Base-by-base conservation (phyloP, 805 yeast genomes). In the Zygoascus ofunaensis region DNA sequence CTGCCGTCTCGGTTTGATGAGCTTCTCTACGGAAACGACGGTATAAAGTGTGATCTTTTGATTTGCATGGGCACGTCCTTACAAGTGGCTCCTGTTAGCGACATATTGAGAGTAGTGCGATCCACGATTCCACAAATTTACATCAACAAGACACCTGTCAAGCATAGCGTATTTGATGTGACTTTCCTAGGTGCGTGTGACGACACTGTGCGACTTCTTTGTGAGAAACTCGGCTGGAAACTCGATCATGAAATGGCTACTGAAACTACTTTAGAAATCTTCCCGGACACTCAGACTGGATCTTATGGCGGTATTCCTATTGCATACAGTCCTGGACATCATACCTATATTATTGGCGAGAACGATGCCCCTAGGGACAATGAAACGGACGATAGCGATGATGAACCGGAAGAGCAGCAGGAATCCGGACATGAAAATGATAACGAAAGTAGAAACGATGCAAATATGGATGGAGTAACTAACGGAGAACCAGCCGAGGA, bases 31-130 rank as follows among this genome's bases (percentile, higher is more conserved):
- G 55, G 58, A 3, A 60, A 64, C 17, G 41, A 45, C n/a, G 44
- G 38, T 22, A 54, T 63, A 17, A 68, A 73, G 35, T 85, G 95
- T 62, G 97, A 89, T 61, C 66, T 87, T 44, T 65, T 89, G 37
- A 71, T 87, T 4, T 82, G 94, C 60, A 80, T 87, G 30, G 97
- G 97, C 15, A 87, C 97, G 0, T 87, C 95, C 18, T 70, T 87
- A 51, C 85, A 87, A 58, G 97, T 87, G 20, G 87, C 94, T 0
- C 97, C 97, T 0, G 96, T 89, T 3, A 79, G 87, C 43, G 87
- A 85, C 43, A 84, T 87, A 46, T 89, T 85, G n/a, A 80, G 85
- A 49, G 70, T 74, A 63, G 65, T 87, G 2, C 79, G 81, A 0
- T 71, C 72, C n/a, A 61, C 73, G n/a, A 79, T 84, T 2, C 96